Base-by-base conservation (phyloP, 1,139 yeast species). In the Diutina neorugosa region DNA sequence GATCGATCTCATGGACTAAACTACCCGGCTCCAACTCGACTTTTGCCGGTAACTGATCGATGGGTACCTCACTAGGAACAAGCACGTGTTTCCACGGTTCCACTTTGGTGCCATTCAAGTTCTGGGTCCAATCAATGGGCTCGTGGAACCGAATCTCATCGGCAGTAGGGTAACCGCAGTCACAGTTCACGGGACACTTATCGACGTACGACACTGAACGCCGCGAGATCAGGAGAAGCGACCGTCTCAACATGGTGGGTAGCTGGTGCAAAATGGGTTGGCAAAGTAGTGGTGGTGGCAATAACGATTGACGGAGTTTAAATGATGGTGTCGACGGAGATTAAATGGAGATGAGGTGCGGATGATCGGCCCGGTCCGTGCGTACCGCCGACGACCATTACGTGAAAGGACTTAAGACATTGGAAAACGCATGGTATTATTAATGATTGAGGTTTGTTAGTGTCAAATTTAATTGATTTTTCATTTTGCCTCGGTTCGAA, bases 71-170 rank as follows among this genome's bases (percentile, higher is more conserved):
- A 53, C 81, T 76, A 21, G 80, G 65, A 9, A 82, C 69, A 31
- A 85, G 61, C 4, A 81, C 68, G 61, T 84, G 87, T 56, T 81
- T 81, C 73, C 78, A 76, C 14, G 79, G 77, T 2, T 65, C 60
- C 0, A 79, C 78, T 40, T 73, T 71, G 0, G 90, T 78, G 11
- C 74, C 73, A 37, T 69, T 65, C 21, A 82, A 62, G 31, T 73
- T 68, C 51, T 65, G 69, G 1, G 59, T 59, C 53, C 55, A 61
- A 58, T 79, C 74, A 40, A 81, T 74, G 42, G 69, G 76, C 54
- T 71, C 4, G 40, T 34, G 20, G n/a, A 46, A 34, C 8, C 46
- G 20, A 8, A 21, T 6, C 21, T 14, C 25, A 27, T 43, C 46
- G 14, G 21, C 20, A 7, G 16, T 12, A n/a, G 25, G 19, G 19